Evolutionary conservation across 2,329 filamentous ascomycete genomes (phyloP).

Genomic region (Fusarium succisae): DNA sequence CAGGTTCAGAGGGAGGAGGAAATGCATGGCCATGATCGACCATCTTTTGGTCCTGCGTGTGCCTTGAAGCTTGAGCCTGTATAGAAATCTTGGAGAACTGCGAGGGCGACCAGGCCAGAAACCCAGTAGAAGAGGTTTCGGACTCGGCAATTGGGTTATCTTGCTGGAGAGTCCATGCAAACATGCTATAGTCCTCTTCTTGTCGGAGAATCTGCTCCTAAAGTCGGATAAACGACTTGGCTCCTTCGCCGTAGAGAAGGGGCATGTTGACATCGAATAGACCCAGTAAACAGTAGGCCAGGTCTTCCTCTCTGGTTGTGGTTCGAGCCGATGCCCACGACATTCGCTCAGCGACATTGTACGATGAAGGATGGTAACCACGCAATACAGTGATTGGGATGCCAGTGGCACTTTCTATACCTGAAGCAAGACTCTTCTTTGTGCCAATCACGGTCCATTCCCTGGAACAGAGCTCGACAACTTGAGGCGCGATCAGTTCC

Average conservation of each 20-base stretch:
- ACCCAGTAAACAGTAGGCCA: constrained; percentile 11
- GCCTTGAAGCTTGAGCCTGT: neutral
- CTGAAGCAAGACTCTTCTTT: constrained; percentile 7
- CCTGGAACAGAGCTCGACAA: constrained; percentile 8
- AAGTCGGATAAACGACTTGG: constrained; percentile 7
- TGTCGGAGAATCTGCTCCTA: constrained; percentile 19
- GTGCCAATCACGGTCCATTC: constrained; percentile 10
- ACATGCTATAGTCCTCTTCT: constrained; percentile 18
- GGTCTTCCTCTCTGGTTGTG: constrained; percentile 18
- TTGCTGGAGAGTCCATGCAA: constrained; percentile 11
- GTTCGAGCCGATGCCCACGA: constrained; percentile 17
- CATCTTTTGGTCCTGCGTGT: neutral
- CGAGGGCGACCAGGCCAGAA: constrained; percentile 7
- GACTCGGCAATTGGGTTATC: neutral
- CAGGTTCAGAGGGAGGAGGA: neutral
- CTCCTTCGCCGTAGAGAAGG: constrained; percentile 9
- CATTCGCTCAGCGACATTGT: constrained; percentile 13
- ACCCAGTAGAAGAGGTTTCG: neutral
- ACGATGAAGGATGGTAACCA: neutral
- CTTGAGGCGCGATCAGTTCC: constrained; percentile 13
- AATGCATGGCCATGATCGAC: neutral
- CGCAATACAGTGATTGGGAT: constrained; percentile 10
- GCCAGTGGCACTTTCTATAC: neutral
- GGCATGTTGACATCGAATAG: constrained; percentile 21
- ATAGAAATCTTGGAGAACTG: neutral